phyloP scores from a whole-genome alignment of 306 rosid genomes.

The Begonia fuchsioides region DNA sequence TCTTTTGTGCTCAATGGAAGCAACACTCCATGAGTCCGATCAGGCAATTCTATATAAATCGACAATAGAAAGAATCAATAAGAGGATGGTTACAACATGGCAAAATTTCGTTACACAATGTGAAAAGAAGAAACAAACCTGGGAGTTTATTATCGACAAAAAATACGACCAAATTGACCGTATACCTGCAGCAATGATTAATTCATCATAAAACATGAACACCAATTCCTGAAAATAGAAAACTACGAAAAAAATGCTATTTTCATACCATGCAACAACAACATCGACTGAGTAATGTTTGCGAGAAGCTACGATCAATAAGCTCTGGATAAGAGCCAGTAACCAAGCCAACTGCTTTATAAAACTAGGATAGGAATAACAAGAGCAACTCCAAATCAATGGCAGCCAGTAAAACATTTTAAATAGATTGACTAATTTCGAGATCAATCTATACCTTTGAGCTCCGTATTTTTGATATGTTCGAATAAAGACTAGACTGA shows the following conservation, averaged over 20 bases:
- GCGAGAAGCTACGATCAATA: conserved; percentile 38
- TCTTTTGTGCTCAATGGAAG: conserved; percentile 24
- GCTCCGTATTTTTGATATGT: conserved; percentile 36
- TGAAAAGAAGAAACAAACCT: neutral
- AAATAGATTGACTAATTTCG: neutral
- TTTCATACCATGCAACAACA: conserved; percentile 31
- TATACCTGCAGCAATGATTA: conserved; percentile 23
- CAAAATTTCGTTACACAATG: too few relatives aligned
- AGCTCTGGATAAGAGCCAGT: conserved; percentile 26
- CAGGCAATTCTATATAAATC: conserved; percentile 21
- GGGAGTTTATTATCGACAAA: conserved; percentile 31
- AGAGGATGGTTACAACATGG: too few relatives aligned
- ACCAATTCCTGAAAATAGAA: neutral
- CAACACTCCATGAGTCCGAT: conserved; percentile 22
- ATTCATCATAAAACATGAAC: neutral
- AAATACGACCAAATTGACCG: conserved; percentile 31
- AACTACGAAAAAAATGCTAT: neutral
- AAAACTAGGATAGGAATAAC: conserved; percentile 16
- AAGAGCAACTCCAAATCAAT: conserved; percentile 1
- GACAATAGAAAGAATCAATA: too few relatives aligned
- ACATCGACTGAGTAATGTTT: conserved; percentile 39
- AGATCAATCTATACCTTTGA: conserved; percentile 15
- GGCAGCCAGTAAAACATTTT: too few relatives aligned
- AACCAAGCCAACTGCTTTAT: conserved; percentile 40
- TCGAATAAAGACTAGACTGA: conserved; percentile 30